These are phyloP conservation scores for Megacollybia marginata DNA, from an alignment of 768 basidiomycete genomes.

Conservation along the genomic window DNA sequence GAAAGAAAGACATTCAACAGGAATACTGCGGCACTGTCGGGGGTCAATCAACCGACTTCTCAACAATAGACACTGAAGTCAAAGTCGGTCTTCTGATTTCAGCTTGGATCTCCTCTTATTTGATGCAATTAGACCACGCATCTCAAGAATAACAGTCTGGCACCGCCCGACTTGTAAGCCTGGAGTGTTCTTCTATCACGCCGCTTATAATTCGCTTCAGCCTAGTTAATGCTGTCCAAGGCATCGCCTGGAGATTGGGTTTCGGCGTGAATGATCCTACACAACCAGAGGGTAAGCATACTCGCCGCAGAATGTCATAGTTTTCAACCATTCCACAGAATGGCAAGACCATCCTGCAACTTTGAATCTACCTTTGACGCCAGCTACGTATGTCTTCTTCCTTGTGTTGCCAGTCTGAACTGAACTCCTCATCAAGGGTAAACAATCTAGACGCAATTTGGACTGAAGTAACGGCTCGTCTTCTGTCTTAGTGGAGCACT, in stretches of 20 bases:
- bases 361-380: constrained; percentile 42
- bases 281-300: constrained; percentile 44
- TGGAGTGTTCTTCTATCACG: constrained; percentile 1
- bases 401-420: not conserved
- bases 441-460: not conserved
- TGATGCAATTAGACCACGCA: constrained; percentile 31
- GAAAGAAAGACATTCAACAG: constrained; percentile 36
- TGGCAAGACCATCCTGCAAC: constrained; percentile 53
- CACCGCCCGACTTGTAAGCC: constrained; percentile 55
- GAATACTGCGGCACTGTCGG: constrained; percentile 58
- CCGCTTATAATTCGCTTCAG: constrained; percentile 17
- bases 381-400: constrained; percentile 32
- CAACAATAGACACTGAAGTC: constrained; percentile 52
- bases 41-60: constrained; percentile 53
- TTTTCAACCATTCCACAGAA: constrained; percentile 24
- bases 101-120: not conserved
- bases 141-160: constrained; percentile 45
- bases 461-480: not conserved
- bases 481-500: not conserved
- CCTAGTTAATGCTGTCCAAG: constrained; percentile 48
- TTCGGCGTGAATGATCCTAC: constrained; percentile 45
- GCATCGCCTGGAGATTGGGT: constrained; percentile 58
- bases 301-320: not conserved
- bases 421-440: not conserved
- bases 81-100: constrained; percentile 26